These are phyloP conservation scores for Botryotinia convoluta DNA, from an alignment of 2,329 filamentous ascomycete species.

Conservation along the genomic window DNA sequence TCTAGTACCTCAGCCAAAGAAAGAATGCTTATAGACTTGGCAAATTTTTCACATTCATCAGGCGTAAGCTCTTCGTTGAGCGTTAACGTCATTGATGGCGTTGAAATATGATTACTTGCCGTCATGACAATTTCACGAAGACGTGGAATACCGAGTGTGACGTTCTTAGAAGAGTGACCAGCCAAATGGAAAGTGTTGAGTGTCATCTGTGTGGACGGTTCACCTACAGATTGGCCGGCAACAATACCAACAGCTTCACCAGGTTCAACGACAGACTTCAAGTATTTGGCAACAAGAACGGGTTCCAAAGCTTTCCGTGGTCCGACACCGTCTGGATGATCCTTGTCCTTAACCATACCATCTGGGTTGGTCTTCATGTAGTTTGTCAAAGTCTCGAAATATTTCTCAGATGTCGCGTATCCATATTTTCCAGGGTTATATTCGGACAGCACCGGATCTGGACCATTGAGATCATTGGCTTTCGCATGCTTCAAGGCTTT, in stretches of 20 bases:
- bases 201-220: constrained; percentile 98
- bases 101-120: constrained; percentile 83
- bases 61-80: constrained; percentile 69
- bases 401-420: constrained; percentile 86
- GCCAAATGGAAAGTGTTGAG: constrained; percentile 99
- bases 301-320: constrained; percentile 56
- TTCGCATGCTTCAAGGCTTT: constrained; percentile 72
- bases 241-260: constrained; percentile 97
- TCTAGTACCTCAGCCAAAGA: constrained; percentile 83
- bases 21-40: constrained; percentile 86
- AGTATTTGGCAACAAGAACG: constrained; percentile 87
- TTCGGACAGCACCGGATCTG: constrained; percentile 69
- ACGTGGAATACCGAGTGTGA: constrained; percentile 96
- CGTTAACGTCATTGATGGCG: constrained; percentile 83
- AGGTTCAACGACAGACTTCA: constrained; percentile 87
- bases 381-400: constrained; percentile 67
- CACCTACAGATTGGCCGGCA: constrained; percentile 92
- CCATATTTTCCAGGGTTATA: constrained; percentile 75
- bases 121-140: constrained; percentile 98
- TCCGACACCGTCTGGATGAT: constrained; percentile 38
- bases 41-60: constrained; percentile 72
- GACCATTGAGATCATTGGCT: constrained; percentile 49
- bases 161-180: constrained; percentile 97
- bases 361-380: constrained; percentile 78
- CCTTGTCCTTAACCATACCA: constrained; percentile 53